Percentiles rank a stretch among this genome's conserved stretches.
Evolutionary conservation across 2,329 filamentous ascomycete genomes (phyloP).

Genomic region (Clarireedia homoeocarpa): DNA sequence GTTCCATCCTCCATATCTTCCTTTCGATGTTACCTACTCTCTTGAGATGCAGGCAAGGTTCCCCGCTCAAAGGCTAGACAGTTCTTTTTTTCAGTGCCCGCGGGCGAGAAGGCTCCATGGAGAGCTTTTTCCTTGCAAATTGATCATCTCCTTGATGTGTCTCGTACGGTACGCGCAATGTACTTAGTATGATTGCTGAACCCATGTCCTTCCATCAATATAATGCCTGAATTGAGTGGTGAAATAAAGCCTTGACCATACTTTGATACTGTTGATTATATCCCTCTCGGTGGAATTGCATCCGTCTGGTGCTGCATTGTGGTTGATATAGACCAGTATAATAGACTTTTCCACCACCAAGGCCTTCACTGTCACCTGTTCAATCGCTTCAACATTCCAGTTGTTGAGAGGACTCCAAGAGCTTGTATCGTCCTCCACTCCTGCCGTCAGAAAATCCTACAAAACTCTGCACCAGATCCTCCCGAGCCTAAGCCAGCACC

Average conservation of each 20-base stretch:
- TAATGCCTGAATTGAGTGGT: too few relatives aligned
- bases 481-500: background rate
- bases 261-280: too few relatives aligned
- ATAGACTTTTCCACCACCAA: too few relatives aligned
- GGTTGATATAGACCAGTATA: background rate
- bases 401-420: background rate
- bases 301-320: background rate
- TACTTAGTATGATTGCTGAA: too few relatives aligned
- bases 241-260: too few relatives aligned
- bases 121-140: too few relatives aligned
- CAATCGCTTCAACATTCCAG: background rate
- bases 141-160: too few relatives aligned
- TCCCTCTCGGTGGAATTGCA: background rate
- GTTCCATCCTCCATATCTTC: background rate
- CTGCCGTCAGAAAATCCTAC: background rate
- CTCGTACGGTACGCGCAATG: too few relatives aligned
- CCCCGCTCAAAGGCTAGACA: background rate
- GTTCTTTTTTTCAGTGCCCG: background rate
- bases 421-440: background rate
- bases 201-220: too few relatives aligned
- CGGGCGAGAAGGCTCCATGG: too few relatives aligned
- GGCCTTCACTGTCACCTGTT: background rate
- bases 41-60: background rate
- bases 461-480: background rate
- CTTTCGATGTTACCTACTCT: background rate